Conservation (phyloP, 495 filamentous ascomycete species). For the Aspergillus taichungensis region DNA sequence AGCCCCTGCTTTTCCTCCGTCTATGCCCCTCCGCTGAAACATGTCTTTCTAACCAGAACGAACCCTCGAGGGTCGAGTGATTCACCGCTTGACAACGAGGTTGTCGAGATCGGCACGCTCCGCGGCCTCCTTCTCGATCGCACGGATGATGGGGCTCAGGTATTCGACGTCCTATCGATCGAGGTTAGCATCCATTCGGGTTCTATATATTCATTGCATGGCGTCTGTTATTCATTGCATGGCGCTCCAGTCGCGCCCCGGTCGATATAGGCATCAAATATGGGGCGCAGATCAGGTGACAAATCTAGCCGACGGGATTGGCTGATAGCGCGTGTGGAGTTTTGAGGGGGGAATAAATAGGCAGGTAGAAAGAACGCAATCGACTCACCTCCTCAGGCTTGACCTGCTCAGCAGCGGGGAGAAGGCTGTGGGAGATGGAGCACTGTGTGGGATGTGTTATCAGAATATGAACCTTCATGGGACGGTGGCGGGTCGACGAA, state of each 20-base stretch:
- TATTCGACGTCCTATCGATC: slow-evolving; percentile 62
- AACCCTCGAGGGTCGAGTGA: slow-evolving; percentile 4
- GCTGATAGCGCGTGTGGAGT: slow-evolving; percentile 21
- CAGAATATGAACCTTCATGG: background rate
- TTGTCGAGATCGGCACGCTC: slow-evolving; percentile 80
- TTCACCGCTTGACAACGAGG: slow-evolving; percentile 55
- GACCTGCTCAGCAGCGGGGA: slow-evolving; percentile 75
- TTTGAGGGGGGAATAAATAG: slow-evolving; percentile 13
- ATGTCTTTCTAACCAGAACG: slow-evolving; percentile 16
- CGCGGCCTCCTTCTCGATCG: slow-evolving; percentile 71
- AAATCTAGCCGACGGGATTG: slow-evolving; percentile 39
- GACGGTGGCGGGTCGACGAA: slow-evolving; percentile 24
- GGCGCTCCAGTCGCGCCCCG: background rate
- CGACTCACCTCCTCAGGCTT: slow-evolving; percentile 59
- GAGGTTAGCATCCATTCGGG: slow-evolving; percentile 12
- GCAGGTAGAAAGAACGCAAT: slow-evolving; percentile 3
- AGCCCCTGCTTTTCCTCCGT: slow-evolving; percentile 18
- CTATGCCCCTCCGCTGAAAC: slow-evolving; percentile 15
- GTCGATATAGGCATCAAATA: slow-evolving; percentile 4
- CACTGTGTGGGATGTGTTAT: slow-evolving; percentile 37
- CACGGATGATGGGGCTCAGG: slow-evolving; percentile 69
- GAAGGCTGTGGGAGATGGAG: slow-evolving; percentile 76
- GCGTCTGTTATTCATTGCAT: background rate
- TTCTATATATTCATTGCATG: background rate
- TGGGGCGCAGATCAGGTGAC: slow-evolving; percentile 19